A percentile compares a stretch with the other conserved stretches of the same genome.
phyloP scores from a whole-genome alignment of 495 filamentous ascomycete species.

The Friedmanniomyces simplex region DNA sequence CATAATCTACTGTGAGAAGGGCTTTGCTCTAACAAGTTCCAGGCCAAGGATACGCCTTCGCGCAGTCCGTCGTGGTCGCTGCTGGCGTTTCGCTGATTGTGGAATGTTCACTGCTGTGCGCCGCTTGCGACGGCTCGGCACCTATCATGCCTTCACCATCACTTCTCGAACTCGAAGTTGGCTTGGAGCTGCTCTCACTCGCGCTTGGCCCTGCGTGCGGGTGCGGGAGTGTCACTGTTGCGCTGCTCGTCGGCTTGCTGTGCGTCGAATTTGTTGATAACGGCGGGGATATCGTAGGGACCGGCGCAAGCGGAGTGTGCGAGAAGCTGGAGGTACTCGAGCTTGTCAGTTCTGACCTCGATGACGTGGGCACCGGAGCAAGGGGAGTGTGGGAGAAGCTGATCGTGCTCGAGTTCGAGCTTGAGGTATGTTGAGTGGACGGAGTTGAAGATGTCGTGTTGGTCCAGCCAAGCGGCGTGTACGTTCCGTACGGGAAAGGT shows the following conservation, averaged over 20 bases:
- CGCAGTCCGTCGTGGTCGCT: no score
- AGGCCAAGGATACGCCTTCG: no score
- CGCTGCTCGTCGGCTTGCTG: neutral
- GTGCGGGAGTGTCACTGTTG: neutral
- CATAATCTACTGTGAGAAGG: no score
- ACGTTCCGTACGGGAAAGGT: neutral
- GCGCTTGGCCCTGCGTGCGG: neutral
- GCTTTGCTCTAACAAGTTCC: no score
- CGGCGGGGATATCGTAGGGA: neutral
- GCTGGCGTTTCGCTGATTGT: neutral
- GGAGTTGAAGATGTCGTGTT: neutral
- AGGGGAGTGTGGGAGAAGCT: neutral
- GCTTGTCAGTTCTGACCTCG: neutral
- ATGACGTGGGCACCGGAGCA: neutral
- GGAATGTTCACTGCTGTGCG: neutral
- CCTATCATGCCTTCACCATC: neutral
- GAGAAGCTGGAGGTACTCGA: neutral
- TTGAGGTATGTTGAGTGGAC: neutral
- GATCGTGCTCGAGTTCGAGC: neutral
- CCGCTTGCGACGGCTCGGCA: neutral
- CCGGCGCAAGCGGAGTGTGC: neutral
- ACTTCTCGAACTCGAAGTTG: neutral
- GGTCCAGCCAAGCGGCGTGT: neutral
- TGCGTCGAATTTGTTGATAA: neutral
- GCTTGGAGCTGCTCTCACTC: neutral